Evolutionary conservation across 768 basidiomycete genomes (phyloP), one percentile per base, ranked within the genome.

Genomic region (Filobasidium wieringae): DNA sequence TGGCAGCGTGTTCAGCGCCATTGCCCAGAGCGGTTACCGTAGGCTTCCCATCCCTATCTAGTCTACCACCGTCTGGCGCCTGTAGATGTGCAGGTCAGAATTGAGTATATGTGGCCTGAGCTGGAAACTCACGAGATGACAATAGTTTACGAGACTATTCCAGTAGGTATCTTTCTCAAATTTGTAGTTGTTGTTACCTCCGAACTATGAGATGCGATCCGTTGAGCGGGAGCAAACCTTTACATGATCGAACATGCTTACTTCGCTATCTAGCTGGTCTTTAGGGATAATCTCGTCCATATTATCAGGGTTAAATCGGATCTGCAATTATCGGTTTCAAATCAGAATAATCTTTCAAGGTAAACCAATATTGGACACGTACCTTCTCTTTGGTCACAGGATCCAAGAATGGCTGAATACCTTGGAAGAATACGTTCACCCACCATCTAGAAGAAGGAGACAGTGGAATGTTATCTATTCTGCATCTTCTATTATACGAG

Each of bases 371-470:
- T 2, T n/a, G n/a, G n/a, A 19, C 12, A 47, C 78, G 30, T 26
- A 85, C 86, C 82, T 91, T 92, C 67, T 89, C 87, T 41, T 86
- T 78, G 0, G 89, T 91, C 30, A 89, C 82, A 6, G 89, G 88
- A 68, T 92, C 88, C 51, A 92, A 70, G 76, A 91, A 88, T 0
- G 88, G 88, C 8, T 84, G 76, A 62, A 92, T 88, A 40, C 84
- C 87, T 24, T 67, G 54, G 61, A 75, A 75, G 63, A 74, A 73
- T 7, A 72, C 72, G 41, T 75, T 74, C 50, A 75, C 67, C 67
- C 72, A 75, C 71, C 70, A 72, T 14, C 71, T 90, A 73, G 83
- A 85, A 75, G 87, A 85, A 74, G 86, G 85, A 66, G 71, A 82
- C 47, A 86, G 79, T n/a, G n/a, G n/a, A n/a, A n/a, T n/a, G n/a